These are phyloP conservation scores for Suillus americanus DNA, from an alignment of 768 basidiomycete genomes.

Conservation along the genomic window DNA sequence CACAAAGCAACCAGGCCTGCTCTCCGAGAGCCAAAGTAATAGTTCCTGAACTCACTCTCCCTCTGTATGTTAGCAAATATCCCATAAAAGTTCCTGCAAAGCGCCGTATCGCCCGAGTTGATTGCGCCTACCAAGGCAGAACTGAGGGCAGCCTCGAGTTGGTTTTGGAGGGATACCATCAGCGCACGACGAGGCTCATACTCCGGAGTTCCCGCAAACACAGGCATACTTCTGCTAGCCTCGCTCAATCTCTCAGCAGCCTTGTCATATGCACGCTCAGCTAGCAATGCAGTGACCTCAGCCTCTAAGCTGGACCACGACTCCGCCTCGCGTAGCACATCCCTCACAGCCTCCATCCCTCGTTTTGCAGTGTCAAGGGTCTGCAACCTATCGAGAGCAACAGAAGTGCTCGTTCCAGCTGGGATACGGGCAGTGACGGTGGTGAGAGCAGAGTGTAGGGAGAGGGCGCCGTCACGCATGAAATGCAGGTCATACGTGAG, in stretches of 20 bases:
- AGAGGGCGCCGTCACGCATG: conserved; percentile 88
- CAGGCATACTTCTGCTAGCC: conserved; percentile 84
- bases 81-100: conserved; percentile 75
- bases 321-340: conserved; percentile 92
- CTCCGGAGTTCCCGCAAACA: conserved; percentile 90
- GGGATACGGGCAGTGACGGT: conserved; percentile 43
- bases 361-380: conserved; percentile 80
- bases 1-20: conserved; percentile 64
- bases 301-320: conserved; percentile 94
- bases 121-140: conserved; percentile 90
- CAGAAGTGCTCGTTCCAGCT: conserved; percentile 45
- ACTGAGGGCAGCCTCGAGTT: conserved; percentile 89
- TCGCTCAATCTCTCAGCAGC: conserved; percentile 92
- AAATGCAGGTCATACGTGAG: conserved; percentile 96
- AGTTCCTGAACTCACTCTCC: conserved; percentile 89
- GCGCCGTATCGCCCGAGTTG: conserved; percentile 69
- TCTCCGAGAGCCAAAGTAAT: conserved; percentile 87
- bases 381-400: conserved; percentile 74
- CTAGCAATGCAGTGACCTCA: conserved; percentile 84
- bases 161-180: conserved; percentile 92
- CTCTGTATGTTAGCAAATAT: conserved; percentile 92
- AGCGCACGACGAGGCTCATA: conserved; percentile 84
- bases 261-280: conserved; percentile 77
- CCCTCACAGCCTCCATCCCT: conserved; percentile 86
- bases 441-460: conserved; percentile 66